Evolutionary conservation across 352 stramenopile genomes (phyloP), one percentile per base, ranked within the genome.

Genomic region (Phytophthora boehmeriae): DNA sequence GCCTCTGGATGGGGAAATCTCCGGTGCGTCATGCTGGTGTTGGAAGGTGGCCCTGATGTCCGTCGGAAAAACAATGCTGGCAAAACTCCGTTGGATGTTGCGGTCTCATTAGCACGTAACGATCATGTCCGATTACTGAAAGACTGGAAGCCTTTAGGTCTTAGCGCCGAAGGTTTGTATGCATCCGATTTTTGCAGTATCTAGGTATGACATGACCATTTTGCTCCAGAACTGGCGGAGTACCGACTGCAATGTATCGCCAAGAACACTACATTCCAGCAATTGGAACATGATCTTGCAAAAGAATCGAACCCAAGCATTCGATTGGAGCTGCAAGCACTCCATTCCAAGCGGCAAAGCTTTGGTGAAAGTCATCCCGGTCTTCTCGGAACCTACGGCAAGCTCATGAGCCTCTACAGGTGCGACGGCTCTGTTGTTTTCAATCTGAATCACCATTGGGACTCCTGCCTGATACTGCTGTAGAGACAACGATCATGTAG

Each of bases 1-100:
- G 78, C 80, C n/a, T 78, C 82, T 54, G 84, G 81, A 0, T 93
- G 80, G 76, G 82, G 84, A 17, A 77, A 86, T 28, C 44, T 88
- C 8, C 52, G 65, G 2, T 89, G 78, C 32, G 75, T 76, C 8
- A 69, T 89, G 8, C 32, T 91, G 43, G 54, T 90, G 13, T 60
- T 93, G 4, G 81, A 93, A 64, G 66, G 64, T 20, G 80, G 80
- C 4, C 72, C 76, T 2, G 47, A 63, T 45, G 42, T 71, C 1
- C 43, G 59, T 9, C 53, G 23, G 1, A 58, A 22, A 27, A 91
- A 91, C 27, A 38, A 66, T 10, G 53, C 25, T 0, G 41, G 57
- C 2, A 60, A 88, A 23, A 89, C 68, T 1, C 43, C 84, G 2
- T 53, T 84, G 9, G 66, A 82, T 6, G 28, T 93, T 0, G 78